Evolutionary conservation across 2,329 filamentous ascomycete genomes (phyloP), one percentile per base, ranked within the genome.

Genomic region (Paecilomyces formosus): DNA sequence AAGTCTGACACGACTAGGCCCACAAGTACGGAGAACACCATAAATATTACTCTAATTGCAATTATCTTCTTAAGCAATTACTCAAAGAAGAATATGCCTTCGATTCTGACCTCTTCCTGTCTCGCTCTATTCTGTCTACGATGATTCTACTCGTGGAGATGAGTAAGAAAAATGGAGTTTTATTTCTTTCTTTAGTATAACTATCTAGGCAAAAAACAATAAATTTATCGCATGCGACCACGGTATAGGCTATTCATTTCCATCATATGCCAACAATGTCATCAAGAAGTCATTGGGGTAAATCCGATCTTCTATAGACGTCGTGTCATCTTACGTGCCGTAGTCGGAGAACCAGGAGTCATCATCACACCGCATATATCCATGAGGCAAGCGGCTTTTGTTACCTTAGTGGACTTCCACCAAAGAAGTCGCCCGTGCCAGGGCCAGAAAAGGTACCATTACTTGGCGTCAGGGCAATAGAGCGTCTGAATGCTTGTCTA

Each of bases 391-490:
- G 3, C 22, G 12, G 21, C 5, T 12, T n/a, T 33, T 35, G 33
- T 58, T 67, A 76, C 64, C 72, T 66, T 58, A 76, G 58, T 2
- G 74, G 74, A 60, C 74, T 76, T 11, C 70, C 74, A 8, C 70
- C 66, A 60, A 76, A 75, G 55, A 76, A 72, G 59, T 76, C 74
- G 1, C 68, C 67, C 8, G 70, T 58, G 21, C 70, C 71, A n/a
- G 70, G 68, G 11, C 71, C 68, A 18, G 70, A 64, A 64, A 76
- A 77, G 26, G 66, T 76, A 51, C 72, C 73, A 61, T 75, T 76
- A 57, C 73, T 76, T 8, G 75, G 75, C 0, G 75, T 77, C 53
- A 77, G 62, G 28, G 74, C 74, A 58, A 75, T 72, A 2, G 74
- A 74, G 58, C 75, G 69, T 60, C 75, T 63, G 60, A 76, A 77